These are phyloP conservation scores for Scheffersomyces stipitis DNA, from an alignment of 805 yeast genomes.

Conservation along the genomic window DNA sequence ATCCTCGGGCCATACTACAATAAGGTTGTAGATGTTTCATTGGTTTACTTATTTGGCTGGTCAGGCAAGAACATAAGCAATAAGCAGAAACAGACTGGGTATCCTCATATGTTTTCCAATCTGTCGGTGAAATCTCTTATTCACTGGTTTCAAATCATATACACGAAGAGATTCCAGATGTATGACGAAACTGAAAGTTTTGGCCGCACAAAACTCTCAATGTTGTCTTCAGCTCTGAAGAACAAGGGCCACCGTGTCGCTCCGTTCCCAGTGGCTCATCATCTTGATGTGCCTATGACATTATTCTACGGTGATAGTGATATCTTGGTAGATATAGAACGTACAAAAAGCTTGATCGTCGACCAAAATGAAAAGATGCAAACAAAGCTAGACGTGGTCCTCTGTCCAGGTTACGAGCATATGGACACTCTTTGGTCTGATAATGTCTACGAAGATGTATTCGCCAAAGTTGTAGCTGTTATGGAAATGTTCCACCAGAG, in stretches of 20 bases:
- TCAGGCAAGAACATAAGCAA: conserved; percentile 19
- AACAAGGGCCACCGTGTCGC: conserved; percentile 18
- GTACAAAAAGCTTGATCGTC: conserved; percentile 20
- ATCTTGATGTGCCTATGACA: conserved; percentile 26
- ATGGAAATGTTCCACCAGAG: neutral
- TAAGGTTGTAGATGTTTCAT: conserved; percentile 22
- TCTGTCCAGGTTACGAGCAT: conserved; percentile 28
- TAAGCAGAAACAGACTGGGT: conserved; percentile 25
- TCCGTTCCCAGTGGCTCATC: conserved; percentile 31
- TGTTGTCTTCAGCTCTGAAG: conserved; percentile 13
- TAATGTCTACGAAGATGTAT: conserved; percentile 24
- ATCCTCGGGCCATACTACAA: conserved; percentile 23
- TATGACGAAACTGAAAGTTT: conserved; percentile 26
- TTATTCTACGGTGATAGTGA: conserved; percentile 30
- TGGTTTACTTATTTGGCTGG: conserved; percentile 29
- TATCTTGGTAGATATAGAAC: conserved; percentile 27
- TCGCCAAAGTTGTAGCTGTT: conserved; percentile 14
- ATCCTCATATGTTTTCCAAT: conserved; percentile 31
- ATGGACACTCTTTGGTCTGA: conserved; percentile 34
- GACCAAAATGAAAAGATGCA: conserved; percentile 24
- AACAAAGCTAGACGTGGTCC: conserved; percentile 16
- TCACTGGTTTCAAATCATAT: conserved; percentile 35
- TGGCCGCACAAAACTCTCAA: conserved; percentile 22
- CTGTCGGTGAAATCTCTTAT: conserved; percentile 26
- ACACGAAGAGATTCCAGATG: conserved; percentile 31